Evolutionary conservation across 345 rosid species (phyloP).

Genomic region (Noccaea caerulescens): DNA sequence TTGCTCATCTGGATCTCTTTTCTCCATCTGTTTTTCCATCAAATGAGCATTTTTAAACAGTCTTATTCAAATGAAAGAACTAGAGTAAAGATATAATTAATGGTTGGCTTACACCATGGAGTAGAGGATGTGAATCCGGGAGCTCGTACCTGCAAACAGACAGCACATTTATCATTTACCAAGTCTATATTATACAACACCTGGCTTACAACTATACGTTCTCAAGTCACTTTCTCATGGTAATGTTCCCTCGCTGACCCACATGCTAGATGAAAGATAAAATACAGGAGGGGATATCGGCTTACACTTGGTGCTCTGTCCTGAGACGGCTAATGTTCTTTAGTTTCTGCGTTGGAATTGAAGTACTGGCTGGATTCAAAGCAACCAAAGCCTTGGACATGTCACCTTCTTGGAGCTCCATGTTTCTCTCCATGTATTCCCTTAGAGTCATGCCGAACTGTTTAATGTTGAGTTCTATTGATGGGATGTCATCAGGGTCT

Average conservation of each 20-base stretch:
- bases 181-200: constrained; percentile 12
- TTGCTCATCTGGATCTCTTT: constrained; percentile 83
- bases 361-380: constrained; percentile 65
- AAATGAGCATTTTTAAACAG: constrained; percentile 13
- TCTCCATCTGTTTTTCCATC: constrained; percentile 66
- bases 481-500: constrained; percentile 85
- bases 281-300: constrained; percentile 31
- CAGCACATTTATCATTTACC: constrained; percentile 30
- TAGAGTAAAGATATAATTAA: background rate
- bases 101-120: constrained; percentile 60
- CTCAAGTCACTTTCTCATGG: background rate
- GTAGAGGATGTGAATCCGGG: constrained; percentile 89
- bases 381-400: constrained; percentile 87
- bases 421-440: constrained; percentile 61
- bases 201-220: background rate
- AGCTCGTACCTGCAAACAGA: constrained; percentile 78
- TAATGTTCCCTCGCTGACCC: constrained; percentile 11
- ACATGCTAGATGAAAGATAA: constrained; percentile 24
- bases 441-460: constrained; percentile 64
- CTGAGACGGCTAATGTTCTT: constrained; percentile 81
- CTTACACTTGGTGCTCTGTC: constrained; percentile 99
- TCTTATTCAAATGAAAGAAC: constrained; percentile 22
- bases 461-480: constrained; percentile 65
- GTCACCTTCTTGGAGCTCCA: constrained; percentile 77
- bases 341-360: constrained; percentile 71